Conservation (phyloP, 2,329 filamentous ascomycete species). For the Trichoderma sp. region DNA sequence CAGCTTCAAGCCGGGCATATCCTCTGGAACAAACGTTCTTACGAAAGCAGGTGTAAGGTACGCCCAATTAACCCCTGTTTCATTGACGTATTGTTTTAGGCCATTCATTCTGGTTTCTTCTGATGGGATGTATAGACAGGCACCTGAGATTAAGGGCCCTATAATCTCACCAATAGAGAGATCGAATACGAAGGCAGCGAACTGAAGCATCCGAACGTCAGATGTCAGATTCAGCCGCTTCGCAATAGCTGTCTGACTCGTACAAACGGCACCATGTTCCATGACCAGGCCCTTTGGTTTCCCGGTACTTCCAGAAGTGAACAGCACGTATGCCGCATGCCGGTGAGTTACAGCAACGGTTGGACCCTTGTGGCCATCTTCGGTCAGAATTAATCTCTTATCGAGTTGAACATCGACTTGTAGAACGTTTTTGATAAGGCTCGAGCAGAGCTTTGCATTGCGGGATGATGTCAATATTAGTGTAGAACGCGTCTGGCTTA, state of each 20-base stretch:
- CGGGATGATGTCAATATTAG: background rate
- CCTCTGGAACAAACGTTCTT: background rate
- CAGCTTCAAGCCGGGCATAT: background rate
- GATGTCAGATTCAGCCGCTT: background rate
- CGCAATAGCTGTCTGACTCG: background rate
- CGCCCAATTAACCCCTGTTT: background rate
- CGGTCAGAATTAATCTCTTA: background rate
- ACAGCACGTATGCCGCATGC: background rate
- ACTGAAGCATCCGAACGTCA: constrained; percentile 1
- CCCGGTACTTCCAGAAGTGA: background rate
- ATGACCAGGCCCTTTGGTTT: background rate
- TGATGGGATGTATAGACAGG: constrained; percentile 27
- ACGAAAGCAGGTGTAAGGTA: constrained; percentile 12
- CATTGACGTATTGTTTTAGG: constrained; percentile 6
- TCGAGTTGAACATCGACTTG: constrained; percentile 3
- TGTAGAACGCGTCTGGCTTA: constrained; percentile 4
- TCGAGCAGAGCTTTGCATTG: constrained; percentile 26
- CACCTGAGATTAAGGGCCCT: constrained; percentile 17
- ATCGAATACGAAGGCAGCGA: constrained; percentile 25
- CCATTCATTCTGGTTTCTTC: constrained; percentile 18
- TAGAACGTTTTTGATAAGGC: constrained; percentile 16
- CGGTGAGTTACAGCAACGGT: background rate
- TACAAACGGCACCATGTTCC: constrained; percentile 13
- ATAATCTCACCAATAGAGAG: constrained; percentile 23
- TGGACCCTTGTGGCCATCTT: background rate